These are phyloP conservation scores for Coelastrella sp. DNA, from an alignment of 139 green algal species.

Conservation along the genomic window DNA sequence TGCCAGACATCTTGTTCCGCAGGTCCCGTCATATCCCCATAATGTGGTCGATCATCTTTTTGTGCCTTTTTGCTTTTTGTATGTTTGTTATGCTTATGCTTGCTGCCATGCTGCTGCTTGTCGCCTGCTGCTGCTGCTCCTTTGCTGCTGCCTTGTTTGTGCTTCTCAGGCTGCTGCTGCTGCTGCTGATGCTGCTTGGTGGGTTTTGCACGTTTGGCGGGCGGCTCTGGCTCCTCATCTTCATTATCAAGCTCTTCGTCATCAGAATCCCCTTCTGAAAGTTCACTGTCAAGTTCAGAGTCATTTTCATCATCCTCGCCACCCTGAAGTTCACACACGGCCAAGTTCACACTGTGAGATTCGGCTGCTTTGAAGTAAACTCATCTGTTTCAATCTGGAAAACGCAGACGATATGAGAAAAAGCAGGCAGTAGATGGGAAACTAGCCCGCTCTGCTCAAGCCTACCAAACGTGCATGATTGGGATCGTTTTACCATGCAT, in stretches of 20 bases:
- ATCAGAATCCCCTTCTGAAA: conserved; percentile 15
- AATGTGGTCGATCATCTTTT: conserved; percentile 21
- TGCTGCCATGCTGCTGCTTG: neutral
- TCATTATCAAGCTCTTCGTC: conserved; percentile 21
- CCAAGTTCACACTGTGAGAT: too few species aligned
- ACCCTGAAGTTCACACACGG: neutral
- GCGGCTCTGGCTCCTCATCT: neutral
- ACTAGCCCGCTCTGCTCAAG: too few species aligned
- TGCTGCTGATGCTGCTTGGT: conserved; percentile 37
- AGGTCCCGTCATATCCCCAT: conserved; percentile 32
- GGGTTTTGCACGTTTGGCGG: neutral
- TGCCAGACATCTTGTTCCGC: conserved; percentile 50
- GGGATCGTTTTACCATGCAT: too few species aligned
- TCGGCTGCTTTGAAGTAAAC: too few species aligned
- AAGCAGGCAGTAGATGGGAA: too few species aligned
- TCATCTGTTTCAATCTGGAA: too few species aligned
- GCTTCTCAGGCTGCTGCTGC: conserved; percentile 3
- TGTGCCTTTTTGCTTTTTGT: conserved; percentile 22
- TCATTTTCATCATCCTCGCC: conserved; percentile 36
- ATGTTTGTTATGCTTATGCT: conserved; percentile 9
- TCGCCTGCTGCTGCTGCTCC: neutral
- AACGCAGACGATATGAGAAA: too few species aligned
- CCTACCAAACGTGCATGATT: too few species aligned
- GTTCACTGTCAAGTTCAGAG: conserved; percentile 2
- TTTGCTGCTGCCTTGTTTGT: neutral